phyloP scores from a whole-genome alignment of 306 rosid species.

The Bauhinia variegata region DNA sequence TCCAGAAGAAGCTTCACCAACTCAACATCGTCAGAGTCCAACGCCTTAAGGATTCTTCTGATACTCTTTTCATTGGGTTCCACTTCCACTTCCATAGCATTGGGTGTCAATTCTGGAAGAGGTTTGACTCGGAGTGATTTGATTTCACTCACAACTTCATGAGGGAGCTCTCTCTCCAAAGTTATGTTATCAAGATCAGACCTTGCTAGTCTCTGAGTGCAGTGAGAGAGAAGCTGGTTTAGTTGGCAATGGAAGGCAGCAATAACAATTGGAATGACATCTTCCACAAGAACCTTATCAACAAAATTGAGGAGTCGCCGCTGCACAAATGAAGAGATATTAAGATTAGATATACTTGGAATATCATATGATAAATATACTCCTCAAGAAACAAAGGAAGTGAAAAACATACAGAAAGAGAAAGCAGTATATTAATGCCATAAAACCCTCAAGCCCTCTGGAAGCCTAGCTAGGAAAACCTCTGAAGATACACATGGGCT shows the following conservation, averaged over 20 bases:
- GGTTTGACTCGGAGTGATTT: slow-evolving; percentile 45
- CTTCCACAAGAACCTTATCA: slow-evolving; percentile 88
- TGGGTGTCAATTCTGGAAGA: slow-evolving; percentile 39
- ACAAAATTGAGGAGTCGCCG: slow-evolving; percentile 74
- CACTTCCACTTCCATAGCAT: slow-evolving; percentile 51
- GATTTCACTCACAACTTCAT: slow-evolving; percentile 53
- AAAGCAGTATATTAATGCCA: neutral
- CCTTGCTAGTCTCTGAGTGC: slow-evolving; percentile 72
- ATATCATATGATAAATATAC: neutral
- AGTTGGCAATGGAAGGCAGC: slow-evolving; percentile 70
- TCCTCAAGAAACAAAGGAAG: neutral
- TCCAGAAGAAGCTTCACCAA: slow-evolving; percentile 68
- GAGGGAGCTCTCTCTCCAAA: slow-evolving; percentile 79
- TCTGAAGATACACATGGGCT: neutral
- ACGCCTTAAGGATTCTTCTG: slow-evolving; percentile 65
- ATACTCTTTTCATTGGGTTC: slow-evolving; percentile 62
- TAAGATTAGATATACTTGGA: slow-evolving; percentile 31
- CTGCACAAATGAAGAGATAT: slow-evolving; percentile 55
- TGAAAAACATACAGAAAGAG: neutral
- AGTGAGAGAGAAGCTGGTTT: slow-evolving; percentile 56
- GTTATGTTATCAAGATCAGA: slow-evolving; percentile 64
- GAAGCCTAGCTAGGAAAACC: neutral
- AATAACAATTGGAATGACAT: slow-evolving; percentile 70
- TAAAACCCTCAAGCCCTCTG: neutral
- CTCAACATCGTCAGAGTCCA: slow-evolving; percentile 91